phyloP scores from a whole-genome alignment of 805 yeast species.

The Nakazawaea ernobii region DNA sequence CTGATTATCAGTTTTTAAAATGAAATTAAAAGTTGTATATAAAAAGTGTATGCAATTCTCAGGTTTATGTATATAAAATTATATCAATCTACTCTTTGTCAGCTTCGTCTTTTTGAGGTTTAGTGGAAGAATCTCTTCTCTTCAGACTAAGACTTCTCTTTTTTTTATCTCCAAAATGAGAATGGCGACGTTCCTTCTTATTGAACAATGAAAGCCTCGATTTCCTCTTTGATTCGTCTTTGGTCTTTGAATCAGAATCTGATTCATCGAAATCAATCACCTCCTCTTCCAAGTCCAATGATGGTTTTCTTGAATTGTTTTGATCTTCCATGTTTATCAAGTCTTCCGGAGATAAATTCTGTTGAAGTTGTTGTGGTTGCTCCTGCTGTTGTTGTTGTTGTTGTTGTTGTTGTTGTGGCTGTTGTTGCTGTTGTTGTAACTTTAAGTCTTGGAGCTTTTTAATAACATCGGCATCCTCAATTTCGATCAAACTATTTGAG shows the following conservation, averaged over 20 bases:
- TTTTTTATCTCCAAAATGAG: not conserved
- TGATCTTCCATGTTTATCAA: not conserved
- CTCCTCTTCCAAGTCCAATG: slow-evolving; percentile 9
- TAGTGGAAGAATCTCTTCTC: not conserved
- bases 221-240: slow-evolving; percentile 2
- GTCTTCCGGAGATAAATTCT: not conserved
- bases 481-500: slow-evolving; percentile 1
- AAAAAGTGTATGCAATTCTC: too few species aligned
- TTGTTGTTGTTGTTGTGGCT: not conserved
- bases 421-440: not conserved
- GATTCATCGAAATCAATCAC: slow-evolving; percentile 10
- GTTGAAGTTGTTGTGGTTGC: not conserved
- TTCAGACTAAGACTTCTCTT: slow-evolving; percentile 2
- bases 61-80: not conserved
- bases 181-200: slow-evolving; percentile 2
- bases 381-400: not conserved
- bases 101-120: not conserved
- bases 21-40: too few species aligned
- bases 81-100: not conserved
- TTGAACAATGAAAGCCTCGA: not conserved
- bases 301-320: not conserved
- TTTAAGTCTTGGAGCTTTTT: not conserved
- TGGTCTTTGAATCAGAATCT: slow-evolving; percentile 3
- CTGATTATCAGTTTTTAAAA: too few species aligned
- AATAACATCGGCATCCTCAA: slow-evolving; percentile 5